These are phyloP conservation scores for Arctium lappa DNA, from an alignment of 129 eudicot genomes.

Conservation along the genomic window DNA sequence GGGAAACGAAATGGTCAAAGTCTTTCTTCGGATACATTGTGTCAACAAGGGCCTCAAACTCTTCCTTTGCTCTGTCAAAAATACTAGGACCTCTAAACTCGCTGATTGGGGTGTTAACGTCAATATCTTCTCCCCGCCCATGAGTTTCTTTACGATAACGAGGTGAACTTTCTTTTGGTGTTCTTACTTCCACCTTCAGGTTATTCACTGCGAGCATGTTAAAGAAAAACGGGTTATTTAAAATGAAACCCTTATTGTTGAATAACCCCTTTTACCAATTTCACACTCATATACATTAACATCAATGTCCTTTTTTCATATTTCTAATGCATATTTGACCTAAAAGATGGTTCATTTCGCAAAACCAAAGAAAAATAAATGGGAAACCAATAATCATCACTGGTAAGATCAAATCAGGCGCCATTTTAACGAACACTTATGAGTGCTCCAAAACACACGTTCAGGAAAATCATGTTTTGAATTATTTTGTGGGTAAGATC, in stretches of 20 bases:
- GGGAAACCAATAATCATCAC: not conserved
- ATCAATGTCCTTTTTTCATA: too few relatives aligned
- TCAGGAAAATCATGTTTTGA: not conserved
- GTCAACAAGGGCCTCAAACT: conserved; percentile 54
- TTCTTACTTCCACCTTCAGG: conserved; percentile 35
- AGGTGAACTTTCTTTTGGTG: conserved; percentile 31
- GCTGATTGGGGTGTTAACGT: conserved; percentile 45
- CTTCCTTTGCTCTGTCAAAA: conserved; percentile 67
- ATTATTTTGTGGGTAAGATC: not conserved
- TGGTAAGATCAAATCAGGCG: not conserved
- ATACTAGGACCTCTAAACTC: conserved; percentile 61
- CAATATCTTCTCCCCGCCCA: conserved; percentile 51
- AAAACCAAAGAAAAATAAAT: not conserved
- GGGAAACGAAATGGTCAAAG: conserved; percentile 10
- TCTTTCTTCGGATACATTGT: conserved; percentile 62
- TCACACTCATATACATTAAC: not conserved
- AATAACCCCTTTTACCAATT: not conserved
- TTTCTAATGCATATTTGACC: too few relatives aligned
- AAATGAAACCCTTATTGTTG: not conserved
- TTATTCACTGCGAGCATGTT: not conserved
- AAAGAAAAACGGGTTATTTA: not conserved
- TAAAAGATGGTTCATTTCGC: too few relatives aligned
- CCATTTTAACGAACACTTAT: not conserved
- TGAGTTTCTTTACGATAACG: conserved; percentile 61
- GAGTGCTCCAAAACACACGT: not conserved